phyloP scores from a whole-genome alignment of 2,329 filamentous ascomycete species.

The Stachybotrys chlorohalonatus region DNA sequence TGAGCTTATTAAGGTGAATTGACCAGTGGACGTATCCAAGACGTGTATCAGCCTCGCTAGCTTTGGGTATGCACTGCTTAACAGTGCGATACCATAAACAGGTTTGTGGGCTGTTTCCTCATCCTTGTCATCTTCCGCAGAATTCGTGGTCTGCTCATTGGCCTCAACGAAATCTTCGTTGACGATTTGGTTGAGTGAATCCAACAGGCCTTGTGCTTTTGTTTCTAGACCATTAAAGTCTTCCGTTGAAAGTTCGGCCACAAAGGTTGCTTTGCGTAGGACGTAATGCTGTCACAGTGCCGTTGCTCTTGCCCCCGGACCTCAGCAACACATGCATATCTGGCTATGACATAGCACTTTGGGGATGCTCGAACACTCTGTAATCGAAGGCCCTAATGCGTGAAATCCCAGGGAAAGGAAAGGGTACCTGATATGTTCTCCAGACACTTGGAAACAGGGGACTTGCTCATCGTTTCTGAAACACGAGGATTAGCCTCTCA shows the following conservation, averaged over 20 bases:
- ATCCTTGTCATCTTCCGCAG: background rate
- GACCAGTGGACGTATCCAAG: background rate
- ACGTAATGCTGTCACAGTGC: background rate
- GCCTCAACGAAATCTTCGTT: background rate
- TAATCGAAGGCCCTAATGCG: too few relatives aligned
- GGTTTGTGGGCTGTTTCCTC: background rate
- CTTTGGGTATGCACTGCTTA: background rate
- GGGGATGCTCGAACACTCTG: too few relatives aligned
- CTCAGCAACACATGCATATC: too few relatives aligned
- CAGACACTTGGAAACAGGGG: too few relatives aligned
- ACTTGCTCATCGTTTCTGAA: too few relatives aligned
- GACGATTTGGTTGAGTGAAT: background rate
- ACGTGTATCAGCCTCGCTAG: background rate
- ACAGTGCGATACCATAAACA: background rate
- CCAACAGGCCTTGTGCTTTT: background rate
- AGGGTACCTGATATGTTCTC: too few relatives aligned
- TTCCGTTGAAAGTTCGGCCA: background rate
- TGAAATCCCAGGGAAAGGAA: too few relatives aligned
- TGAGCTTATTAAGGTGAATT: background rate
- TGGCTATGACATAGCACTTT: too few relatives aligned
- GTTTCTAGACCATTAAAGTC: conserved; percentile 5
- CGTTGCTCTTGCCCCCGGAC: too few relatives aligned
- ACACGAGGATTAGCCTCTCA: too few relatives aligned
- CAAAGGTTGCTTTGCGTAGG: background rate
- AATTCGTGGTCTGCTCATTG: background rate